Evolutionary conservation across 1,284 basidiomycete species (phyloP).

Genomic region (Naganishia sp.): DNA sequence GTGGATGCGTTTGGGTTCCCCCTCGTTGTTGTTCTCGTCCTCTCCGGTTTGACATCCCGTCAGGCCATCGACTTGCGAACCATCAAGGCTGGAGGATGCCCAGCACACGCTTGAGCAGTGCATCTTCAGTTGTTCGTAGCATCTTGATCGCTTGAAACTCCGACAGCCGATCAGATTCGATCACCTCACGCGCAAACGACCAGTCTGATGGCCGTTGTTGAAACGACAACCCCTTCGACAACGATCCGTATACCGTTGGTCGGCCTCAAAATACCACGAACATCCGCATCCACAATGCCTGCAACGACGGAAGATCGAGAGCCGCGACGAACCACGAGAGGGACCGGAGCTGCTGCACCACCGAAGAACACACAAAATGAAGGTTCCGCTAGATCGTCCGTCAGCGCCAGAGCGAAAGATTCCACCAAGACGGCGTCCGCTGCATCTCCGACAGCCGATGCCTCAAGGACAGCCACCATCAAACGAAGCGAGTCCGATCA

Average conservation of each 20-base stretch:
- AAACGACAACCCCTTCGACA: not conserved
- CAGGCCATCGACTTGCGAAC: too few relatives aligned
- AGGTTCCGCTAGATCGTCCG: not conserved
- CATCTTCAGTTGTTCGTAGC: too few relatives aligned
- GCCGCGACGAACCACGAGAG: constrained; percentile 2
- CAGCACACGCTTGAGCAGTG: too few relatives aligned
- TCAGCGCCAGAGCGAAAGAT: not conserved
- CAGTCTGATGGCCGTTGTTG: constrained; percentile 3
- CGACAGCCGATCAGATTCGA: too few relatives aligned
- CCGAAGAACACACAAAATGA: not conserved
- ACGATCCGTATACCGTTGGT: not conserved
- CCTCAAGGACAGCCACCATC: not conserved
- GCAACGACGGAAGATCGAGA: constrained; percentile 2
- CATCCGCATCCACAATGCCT: not conserved
- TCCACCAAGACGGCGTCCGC: not conserved
- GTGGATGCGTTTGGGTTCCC: too few relatives aligned
- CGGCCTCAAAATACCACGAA: not conserved
- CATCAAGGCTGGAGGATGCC: too few relatives aligned
- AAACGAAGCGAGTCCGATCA: constrained; percentile 5
- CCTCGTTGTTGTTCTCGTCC: too few relatives aligned
- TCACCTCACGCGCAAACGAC: too few relatives aligned
- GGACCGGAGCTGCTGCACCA: not conserved
- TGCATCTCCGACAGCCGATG: not conserved
- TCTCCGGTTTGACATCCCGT: too few relatives aligned
- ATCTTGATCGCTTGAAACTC: too few relatives aligned